Conservation (phyloP, 345 rosid species). For the Citrus sinensis region DVS_A1.0 CM039166.1:2297001-2297500, state of each 20-base stretch:
- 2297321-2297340: not conserved
- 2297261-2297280: not conserved
- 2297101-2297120: not conserved
- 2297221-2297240: not conserved
- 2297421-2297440: not conserved
- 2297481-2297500: constrained; percentile 24
- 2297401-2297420: not conserved
- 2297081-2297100: not conserved
- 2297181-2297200: not conserved
- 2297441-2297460: constrained; percentile 33
- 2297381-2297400: not conserved
- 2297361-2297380: not conserved
- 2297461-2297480: constrained; percentile 15
- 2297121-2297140: constrained; percentile 21
- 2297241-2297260: not conserved
- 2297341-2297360: not conserved
- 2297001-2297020: constrained; percentile 14
- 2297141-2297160: constrained; percentile 12
- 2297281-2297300: not conserved
- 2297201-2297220: constrained; percentile 11
- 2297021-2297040: constrained; percentile 6
- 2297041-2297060: constrained; percentile 1
- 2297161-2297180: constrained; percentile 30
- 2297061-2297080: not conserved
- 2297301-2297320: not conserved